Percentiles rank a stretch among this genome's conserved stretches.
Evolutionary conservation across 306 rosid species (phyloP).

Genomic region (Medicago lupulina): DNA sequence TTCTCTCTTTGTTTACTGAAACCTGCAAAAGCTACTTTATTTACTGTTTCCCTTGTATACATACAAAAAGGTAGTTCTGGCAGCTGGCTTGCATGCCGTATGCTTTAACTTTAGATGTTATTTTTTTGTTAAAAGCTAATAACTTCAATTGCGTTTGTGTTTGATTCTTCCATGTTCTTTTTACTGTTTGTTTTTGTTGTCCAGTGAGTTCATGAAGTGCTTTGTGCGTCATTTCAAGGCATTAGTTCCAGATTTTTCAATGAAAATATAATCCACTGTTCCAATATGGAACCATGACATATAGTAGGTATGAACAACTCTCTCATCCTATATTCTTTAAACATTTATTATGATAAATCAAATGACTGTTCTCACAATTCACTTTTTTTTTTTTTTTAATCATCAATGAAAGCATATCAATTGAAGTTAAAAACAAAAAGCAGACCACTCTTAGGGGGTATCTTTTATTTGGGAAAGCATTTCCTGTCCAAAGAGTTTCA

Average conservation of each 20-base stretch:
- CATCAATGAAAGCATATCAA: no score
- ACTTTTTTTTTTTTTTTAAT: no score
- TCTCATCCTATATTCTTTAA: constrained; percentile 27
- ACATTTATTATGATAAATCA: constrained; percentile 13
- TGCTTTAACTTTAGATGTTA: constrained; percentile 17
- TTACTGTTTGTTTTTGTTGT: constrained; percentile 41
- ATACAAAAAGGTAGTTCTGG: constrained; percentile 10
- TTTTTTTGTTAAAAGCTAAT: not conserved
- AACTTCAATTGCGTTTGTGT: constrained; percentile 29
- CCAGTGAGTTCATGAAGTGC: constrained; percentile 53
- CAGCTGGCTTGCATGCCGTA: not conserved
- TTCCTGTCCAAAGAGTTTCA: no score
- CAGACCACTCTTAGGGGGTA: no score
- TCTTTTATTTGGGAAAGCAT: no score
- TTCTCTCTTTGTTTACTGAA: constrained; percentile 15
- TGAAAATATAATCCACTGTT: constrained; percentile 21
- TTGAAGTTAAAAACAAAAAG: no score
- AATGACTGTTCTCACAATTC: not conserved
- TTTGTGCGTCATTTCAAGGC: constrained; percentile 33
- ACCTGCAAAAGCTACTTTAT: constrained; percentile 29
- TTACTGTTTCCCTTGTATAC: not conserved
- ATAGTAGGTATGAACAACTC: constrained; percentile 39
- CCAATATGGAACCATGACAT: constrained; percentile 39
- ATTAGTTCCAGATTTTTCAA: constrained; percentile 29
- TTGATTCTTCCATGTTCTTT: constrained; percentile 21